These are phyloP conservation scores for Spizellomyces punctatus DNA, from an alignment of 192 early-diverging fungal species.

Conservation along the genomic window DNA sequence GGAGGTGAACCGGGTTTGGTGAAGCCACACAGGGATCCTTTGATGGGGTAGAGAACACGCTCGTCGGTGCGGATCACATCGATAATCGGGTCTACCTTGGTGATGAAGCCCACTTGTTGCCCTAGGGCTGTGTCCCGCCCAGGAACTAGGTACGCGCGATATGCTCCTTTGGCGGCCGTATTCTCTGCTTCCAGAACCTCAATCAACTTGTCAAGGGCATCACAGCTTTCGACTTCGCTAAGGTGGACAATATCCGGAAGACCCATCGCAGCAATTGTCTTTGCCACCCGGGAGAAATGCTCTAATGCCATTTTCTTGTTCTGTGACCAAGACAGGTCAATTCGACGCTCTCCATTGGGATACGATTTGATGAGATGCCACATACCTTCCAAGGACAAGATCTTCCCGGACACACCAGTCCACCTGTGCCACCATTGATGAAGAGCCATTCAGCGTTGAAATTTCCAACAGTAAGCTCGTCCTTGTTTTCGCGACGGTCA, in stretches of 20 bases:
- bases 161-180: not conserved
- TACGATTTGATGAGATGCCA: not conserved
- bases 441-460: conserved; percentile 31
- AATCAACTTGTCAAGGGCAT: conserved; percentile 18
- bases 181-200: conserved; percentile 5
- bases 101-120: conserved; percentile 21
- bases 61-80: conserved; percentile 24
- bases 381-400: conserved; percentile 26
- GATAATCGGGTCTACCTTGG: conserved; percentile 13
- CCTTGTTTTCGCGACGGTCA: conserved; percentile 4
- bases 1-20: conserved; percentile 8
- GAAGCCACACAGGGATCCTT: conserved; percentile 8
- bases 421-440: conserved; percentile 16
- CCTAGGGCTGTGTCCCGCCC: conserved; percentile 25
- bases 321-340: not conserved
- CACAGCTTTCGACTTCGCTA: conserved; percentile 21
- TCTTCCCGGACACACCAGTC: conserved; percentile 16
- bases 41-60: conserved; percentile 15
- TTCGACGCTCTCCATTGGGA: not conserved
- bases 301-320: conserved; percentile 11
- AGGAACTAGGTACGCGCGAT: conserved; percentile 22
- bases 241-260: conserved; percentile 23
- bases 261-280: conserved; percentile 12
- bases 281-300: conserved; percentile 8
- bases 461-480: conserved; percentile 19